Base-by-base conservation (phyloP, 2,329 filamentous ascomycete species). In the Periconia digitata region DNA sequence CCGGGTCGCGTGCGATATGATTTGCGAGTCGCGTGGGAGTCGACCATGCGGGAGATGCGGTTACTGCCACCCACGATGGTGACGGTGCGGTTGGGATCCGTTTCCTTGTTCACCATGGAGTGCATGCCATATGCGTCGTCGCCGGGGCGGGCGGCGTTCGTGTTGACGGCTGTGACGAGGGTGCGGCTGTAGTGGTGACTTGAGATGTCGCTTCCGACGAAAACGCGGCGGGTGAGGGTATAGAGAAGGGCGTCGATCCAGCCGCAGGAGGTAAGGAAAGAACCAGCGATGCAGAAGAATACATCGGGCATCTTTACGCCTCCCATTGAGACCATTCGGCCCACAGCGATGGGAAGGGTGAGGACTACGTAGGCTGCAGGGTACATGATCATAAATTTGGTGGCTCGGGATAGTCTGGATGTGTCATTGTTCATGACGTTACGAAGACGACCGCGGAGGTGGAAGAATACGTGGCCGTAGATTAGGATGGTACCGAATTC, bases 331-430 rank as follows among this genome's bases (percentile, higher is more conserved):
- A 66, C 60, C 70, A 72, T 72, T 29, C 70, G 64, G 6, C 68
- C 70, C 6, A 70, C 58, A 7, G 85, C 84, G 1, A 89, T 74
- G 0, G 86, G 86, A 0, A 85, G 75, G 0, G 85, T 89, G 54
- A 86, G 83, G 16, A 85, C 49, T 2, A 86, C 76, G 64, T 89
- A 89, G 50, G 86, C 84, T 52, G 84, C 63, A 0, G 86, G 85
- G 53, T 89, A 88, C 24, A 87, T 73, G 37, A 87, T 67, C 78
- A 81, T 81, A 58, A 87, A 84, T 3, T 80, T 73, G 10, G 76
- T 74, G 17, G 78, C 75, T 16, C 68, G 58, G 6, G 63, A 64
- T 15, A 72, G 61, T 42, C 67, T 70, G 21, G 47, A 57, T n/a
- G 64, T 66, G 42, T 69, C 61, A 45, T 69, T 67, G 46, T 61